Evolutionary conservation across 805 yeast genomes (phyloP).

Genomic region (Pichia heedii): DNA sequence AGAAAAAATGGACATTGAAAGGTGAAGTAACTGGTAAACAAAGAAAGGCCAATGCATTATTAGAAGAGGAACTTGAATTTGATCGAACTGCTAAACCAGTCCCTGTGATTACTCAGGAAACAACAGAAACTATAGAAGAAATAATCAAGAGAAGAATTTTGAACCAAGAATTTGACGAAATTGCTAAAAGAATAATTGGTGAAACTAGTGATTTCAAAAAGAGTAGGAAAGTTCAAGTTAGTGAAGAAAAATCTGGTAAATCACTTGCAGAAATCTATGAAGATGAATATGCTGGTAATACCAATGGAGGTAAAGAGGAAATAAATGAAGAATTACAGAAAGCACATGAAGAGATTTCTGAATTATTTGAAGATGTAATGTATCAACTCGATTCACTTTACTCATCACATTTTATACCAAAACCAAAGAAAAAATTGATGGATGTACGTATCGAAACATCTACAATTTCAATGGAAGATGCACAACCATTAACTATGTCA

Average conservation of each 20-base stretch:
- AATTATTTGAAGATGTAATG: constrained; percentile 50
- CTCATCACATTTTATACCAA: constrained; percentile 93
- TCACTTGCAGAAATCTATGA: constrained; percentile 90
- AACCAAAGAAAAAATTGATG: constrained; percentile 70
- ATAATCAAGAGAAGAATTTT: constrained; percentile 76
- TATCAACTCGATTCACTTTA: constrained; percentile 79
- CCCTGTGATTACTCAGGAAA: constrained; percentile 85
- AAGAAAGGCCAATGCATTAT: constrained; percentile 76
- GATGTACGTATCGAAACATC: constrained; percentile 79
- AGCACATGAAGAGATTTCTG: constrained; percentile 72
- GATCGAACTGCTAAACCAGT: constrained; percentile 94
- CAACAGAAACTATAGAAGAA: constrained; percentile 81
- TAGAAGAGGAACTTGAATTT: constrained; percentile 77
- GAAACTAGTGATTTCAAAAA: constrained; percentile 55
- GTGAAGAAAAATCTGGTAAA: constrained; percentile 76
- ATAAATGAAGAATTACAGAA: constrained; percentile 53
- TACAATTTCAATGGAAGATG: constrained; percentile 87
- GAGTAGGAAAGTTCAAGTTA: constrained; percentile 52
- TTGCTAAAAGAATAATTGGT: constrained; percentile 62
- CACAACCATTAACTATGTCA: constrained; percentile 82
- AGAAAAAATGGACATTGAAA: constrained; percentile 86
- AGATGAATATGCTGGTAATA: constrained; percentile 53
- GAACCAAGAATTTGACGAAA: constrained; percentile 72
- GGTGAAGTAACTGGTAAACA: constrained; percentile 83
- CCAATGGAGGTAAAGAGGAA: constrained; percentile 20